Evolutionary conservation across 495 filamentous ascomycete genomes (phyloP).

Genomic region (Tuber magnatum): DNA sequence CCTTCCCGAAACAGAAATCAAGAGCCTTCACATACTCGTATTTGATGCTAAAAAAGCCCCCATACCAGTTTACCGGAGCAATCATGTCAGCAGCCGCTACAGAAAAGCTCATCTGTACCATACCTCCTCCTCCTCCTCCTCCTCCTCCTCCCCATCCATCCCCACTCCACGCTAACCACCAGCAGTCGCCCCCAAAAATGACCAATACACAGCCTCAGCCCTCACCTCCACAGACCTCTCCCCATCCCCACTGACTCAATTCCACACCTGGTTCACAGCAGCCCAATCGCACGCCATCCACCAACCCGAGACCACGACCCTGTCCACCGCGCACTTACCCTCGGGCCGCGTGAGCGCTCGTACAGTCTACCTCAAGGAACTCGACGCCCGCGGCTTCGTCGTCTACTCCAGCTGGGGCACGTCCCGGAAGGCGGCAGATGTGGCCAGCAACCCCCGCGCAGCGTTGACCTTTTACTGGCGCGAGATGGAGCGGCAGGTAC

Average conservation of each 20-base stretch:
- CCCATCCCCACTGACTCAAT: conserved; percentile 62
- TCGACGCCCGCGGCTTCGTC: conserved; percentile 72
- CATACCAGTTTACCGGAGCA: conserved; percentile 12
- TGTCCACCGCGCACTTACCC: conserved; percentile 80
- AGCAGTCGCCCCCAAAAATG: conserved; percentile 49
- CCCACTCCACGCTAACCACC: conserved; percentile 5
- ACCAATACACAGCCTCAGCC: conserved; percentile 41
- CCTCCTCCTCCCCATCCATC: conserved; percentile 6
- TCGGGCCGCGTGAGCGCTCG: conserved; percentile 76
- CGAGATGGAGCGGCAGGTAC: conserved; percentile 72
- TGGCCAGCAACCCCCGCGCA: conserved; percentile 59
- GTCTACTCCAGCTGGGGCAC: conserved; percentile 90
- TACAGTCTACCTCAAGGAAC: conserved; percentile 85
- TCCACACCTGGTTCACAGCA: conserved; percentile 75
- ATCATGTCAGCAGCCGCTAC: conserved; percentile 17
- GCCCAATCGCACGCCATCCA: conserved; percentile 56
- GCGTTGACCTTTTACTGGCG: conserved; percentile 70
- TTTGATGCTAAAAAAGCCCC: conserved; percentile 3
- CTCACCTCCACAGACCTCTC: conserved; percentile 50
- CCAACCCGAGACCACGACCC: conserved; percentile 67
- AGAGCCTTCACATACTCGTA: too few relatives aligned
- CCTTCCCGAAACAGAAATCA: conserved; percentile 8
- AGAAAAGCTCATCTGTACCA: conserved; percentile 31
- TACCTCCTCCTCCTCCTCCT: not conserved
- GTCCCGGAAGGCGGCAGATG: conserved; percentile 59